Base-by-base conservation (phyloP, 139 green algal genomes). In the Coelastrella sp. region DNA sequence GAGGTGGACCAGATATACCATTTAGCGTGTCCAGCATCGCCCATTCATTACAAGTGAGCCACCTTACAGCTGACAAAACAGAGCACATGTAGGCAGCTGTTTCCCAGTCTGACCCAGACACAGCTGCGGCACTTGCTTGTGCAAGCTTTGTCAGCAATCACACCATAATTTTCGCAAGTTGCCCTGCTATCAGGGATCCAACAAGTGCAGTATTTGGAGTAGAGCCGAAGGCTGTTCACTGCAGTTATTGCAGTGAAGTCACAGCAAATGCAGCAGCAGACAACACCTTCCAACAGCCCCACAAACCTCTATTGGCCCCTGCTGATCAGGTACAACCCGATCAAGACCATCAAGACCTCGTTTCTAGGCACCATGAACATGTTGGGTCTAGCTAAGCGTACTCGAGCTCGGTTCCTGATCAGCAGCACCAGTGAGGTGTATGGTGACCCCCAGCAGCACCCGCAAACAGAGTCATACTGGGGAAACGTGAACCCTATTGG, bases 301-400 rank as follows among this genome's bases (percentile, higher is more conserved):
- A n/a, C n/a, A n/a, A n/a, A n/a, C n/a, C n/a, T n/a, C n/a, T n/a
- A n/a, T n/a, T n/a, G n/a, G n/a, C n/a, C n/a, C n/a, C n/a, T n/a
- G n/a, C n/a, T n/a, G n/a, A n/a, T 11, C 88, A 97, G 94, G 94
- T 99, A 98, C 92, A 99, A 99, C 86, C 97, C 97, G 34, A 98
- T 99, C 88, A 99, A 99, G 90, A 99, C 97, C 2, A 94, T 96
- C 64, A 99, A 99, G 89, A 99, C 97, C 32, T 96, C 89, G 69
- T 98, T 99, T 85, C 87, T 99, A 40, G 97, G 97, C 34, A 99
- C 97, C 4, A 91, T 99, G 86, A 99, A 99, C 92, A 99, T 99
- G 98, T 95, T 99, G 83, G 98, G 98, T 8, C 89, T 99, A 64
- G 98, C 98, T 64, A 99, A 99, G 92, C 93, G 98, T 75, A 96